Conservation (phyloP, 306 rosid genomes). For the Cucurbita ficifolia region DNA sequence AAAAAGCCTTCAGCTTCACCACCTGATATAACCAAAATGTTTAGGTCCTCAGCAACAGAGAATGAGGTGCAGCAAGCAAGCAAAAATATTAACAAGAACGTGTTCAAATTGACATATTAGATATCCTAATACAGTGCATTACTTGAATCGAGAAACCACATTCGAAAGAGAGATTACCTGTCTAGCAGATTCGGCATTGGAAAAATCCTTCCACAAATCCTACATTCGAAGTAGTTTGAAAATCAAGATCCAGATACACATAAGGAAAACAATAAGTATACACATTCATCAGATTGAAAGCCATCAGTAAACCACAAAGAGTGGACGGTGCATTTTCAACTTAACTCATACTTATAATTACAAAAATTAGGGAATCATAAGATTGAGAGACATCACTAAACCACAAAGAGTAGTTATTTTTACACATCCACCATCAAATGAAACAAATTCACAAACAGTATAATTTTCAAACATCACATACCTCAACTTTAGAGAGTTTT, state of each 20-base stretch:
- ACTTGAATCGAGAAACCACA: too few species aligned
- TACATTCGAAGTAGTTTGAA: slow-evolving; percentile 11
- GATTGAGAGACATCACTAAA: neutral
- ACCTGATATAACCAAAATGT: slow-evolving; percentile 25
- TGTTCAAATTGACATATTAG: neutral
- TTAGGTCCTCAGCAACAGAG: neutral
- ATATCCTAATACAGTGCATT: too few species aligned
- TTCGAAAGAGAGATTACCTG: slow-evolving; percentile 24
- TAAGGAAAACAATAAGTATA: neutral
- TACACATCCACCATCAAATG: neutral
- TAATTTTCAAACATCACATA: slow-evolving; percentile 1
- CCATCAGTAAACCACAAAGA: neutral
- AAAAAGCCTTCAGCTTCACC: slow-evolving; percentile 77
- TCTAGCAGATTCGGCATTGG: slow-evolving; percentile 60
- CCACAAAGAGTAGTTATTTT: neutral
- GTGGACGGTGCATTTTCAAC: too few species aligned
- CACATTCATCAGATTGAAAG: neutral
- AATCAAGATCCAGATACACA: neutral
- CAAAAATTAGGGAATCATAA: neutral
- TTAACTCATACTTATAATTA: too few species aligned
- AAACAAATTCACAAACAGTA: neutral
- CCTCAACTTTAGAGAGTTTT: slow-evolving; percentile 68
- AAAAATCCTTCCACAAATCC: slow-evolving; percentile 56
- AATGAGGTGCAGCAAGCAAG: neutral
- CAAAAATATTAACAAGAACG: neutral